phyloP scores from a whole-genome alignment of 495 filamentous ascomycete species.

The Rhypophila decipiens region DNA sequence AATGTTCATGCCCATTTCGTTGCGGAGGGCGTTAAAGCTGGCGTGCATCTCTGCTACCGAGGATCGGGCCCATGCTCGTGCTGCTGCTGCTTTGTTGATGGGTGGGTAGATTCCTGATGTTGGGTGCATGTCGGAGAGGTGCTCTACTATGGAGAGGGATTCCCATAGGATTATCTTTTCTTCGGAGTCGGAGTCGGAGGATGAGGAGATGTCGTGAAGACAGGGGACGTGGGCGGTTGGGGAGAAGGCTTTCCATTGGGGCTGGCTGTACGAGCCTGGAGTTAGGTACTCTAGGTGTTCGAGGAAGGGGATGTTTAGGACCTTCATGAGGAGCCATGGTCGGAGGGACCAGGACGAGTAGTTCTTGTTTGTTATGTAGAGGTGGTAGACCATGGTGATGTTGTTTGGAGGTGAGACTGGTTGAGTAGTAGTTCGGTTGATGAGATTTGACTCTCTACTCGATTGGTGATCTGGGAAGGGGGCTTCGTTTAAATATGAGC shows the following conservation, averaged over 20 bases:
- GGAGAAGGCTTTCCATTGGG: conserved; percentile 22
- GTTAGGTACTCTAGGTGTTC: conserved; percentile 15
- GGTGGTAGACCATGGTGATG: conserved; percentile 17
- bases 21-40: conserved; percentile 39
- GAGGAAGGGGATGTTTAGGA: conserved; percentile 23
- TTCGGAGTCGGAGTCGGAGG: background rate
- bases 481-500: too few species aligned
- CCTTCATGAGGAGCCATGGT: conserved; percentile 25
- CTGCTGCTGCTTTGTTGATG: conserved; percentile 18
- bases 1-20: conserved; percentile 40
- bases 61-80: conserved; percentile 45
- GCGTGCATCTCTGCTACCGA: conserved; percentile 52
- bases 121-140: conserved; percentile 43
- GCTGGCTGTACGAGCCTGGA: conserved; percentile 11
- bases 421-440: background rate
- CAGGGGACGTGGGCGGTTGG: conserved; percentile 28
- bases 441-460: background rate
- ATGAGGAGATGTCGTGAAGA: conserved; percentile 14
- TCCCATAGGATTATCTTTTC: conserved; percentile 32
- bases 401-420: background rate
- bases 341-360: conserved; percentile 32
- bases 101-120: conserved; percentile 40
- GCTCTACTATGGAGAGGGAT: conserved; percentile 50
- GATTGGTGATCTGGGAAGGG: too few species aligned
- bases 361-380: conserved; percentile 30